Base-by-base conservation (phyloP, 2,329 filamentous ascomycete genomes). In the Aspergillus glaucus region DNA sequence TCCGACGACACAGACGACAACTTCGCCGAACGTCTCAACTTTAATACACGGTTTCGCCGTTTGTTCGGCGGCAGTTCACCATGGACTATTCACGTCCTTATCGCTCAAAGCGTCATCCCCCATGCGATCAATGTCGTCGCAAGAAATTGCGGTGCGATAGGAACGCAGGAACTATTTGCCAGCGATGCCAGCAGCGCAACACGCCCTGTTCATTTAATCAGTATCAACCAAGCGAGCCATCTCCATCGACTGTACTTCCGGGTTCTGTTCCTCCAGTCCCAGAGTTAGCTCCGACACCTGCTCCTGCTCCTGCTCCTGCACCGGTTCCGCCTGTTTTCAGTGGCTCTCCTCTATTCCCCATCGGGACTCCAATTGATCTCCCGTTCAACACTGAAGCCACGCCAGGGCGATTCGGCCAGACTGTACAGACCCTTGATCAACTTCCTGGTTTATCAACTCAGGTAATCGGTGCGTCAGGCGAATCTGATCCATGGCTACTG, bases 401-500 rank as follows among this genome's bases (percentile, higher is more conserved):
- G 15, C 17, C 39, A 6, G 39, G 30, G 34, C 21, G 32, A 46
- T 4, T 40, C 21, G 44, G 46, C 22, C 50, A 53, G 37, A 43
- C 51, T 28, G 54, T 57, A n/a, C 53, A 53, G 30, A 46, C 55
- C 2, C 49, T 66, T 12, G 62, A 65, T 43, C 50, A 52, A 17
- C 45, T 64, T 14, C 45, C 57, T 24, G 56, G 57, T 0, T 58
- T 56, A 2, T 58, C 56, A 7, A 52, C 55, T 4, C 57, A 63
- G 47, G 45, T 66, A 1, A 57, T 63, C 21, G 63, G 62, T 0
- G 53, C 54, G 1, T 65, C 64, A 2, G 58, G 60, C 3, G 62
- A 65, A 32, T 63, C 59, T 5, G 64, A 66, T 45, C 64, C 64
- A 7, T 66, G 64, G 63, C 51, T 67, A 15, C 53, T 66, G 12